A percentile compares a stretch with the other conserved stretches of the same genome.
phyloP scores from a whole-genome alignment of 1,284 basidiomycete species.

The Ceratobasidium sp. region DNA sequence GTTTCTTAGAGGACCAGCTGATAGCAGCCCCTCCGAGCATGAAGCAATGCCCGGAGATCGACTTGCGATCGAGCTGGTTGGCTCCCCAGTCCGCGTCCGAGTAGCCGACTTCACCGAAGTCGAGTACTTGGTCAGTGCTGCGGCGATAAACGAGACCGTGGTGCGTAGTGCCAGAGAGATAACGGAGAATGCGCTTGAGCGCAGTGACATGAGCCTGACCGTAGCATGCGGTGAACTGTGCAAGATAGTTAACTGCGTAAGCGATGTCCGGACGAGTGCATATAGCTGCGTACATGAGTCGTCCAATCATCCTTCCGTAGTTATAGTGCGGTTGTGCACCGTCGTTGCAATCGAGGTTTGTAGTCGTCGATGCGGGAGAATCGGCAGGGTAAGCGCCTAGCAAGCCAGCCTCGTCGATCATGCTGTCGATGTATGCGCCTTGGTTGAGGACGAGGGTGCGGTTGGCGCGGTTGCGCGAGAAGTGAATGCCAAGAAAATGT shows the following conservation, averaged over 20 bases:
- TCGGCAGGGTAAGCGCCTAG: constrained; percentile 13
- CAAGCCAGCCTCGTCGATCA: constrained; percentile 5
- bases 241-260: constrained; percentile 59
- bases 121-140: not conserved
- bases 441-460: constrained; percentile 1
- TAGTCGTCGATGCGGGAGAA: not conserved
- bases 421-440: constrained; percentile 23
- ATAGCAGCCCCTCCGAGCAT: constrained; percentile 53
- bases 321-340: constrained; percentile 4
- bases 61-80: constrained; percentile 35
- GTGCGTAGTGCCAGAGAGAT: constrained; percentile 55
- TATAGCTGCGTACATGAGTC: not conserved
- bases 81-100: constrained; percentile 43
- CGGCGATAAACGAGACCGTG: constrained; percentile 7
- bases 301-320: constrained; percentile 8
- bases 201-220: constrained; percentile 57
- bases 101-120: constrained; percentile 17
- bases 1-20: constrained; percentile 60
- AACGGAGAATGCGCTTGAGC: constrained; percentile 58
- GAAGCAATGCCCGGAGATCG: constrained; percentile 54
- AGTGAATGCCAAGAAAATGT: constrained; percentile 40
- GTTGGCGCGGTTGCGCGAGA: not conserved
- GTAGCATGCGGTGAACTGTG: constrained; percentile 58
- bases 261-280: constrained; percentile 54
- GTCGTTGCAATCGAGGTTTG: not conserved